A percentile compares a stretch with the other conserved stretches of the same genome.
Conservation (phyloP, 352 stramenopile species). For the Phytophthora cactorum region DNA sequence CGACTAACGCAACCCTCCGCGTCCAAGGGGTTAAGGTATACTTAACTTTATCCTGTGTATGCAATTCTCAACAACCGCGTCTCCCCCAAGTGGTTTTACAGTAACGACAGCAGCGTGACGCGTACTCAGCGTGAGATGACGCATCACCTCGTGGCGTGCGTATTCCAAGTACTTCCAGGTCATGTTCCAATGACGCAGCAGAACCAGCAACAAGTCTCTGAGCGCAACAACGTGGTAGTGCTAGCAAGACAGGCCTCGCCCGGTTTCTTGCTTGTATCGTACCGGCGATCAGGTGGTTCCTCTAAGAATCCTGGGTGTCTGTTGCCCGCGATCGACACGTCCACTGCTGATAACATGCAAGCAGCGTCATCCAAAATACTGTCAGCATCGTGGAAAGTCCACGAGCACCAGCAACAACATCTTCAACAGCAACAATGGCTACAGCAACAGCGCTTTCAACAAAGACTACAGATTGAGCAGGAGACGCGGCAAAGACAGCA, state of each 20-base stretch:
- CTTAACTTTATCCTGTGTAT: background rate
- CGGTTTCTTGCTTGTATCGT: slow-evolving; percentile 22
- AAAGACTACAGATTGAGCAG: background rate
- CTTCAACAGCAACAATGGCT: slow-evolving; percentile 5
- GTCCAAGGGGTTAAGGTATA: no score
- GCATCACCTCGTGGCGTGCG: slow-evolving; percentile 37
- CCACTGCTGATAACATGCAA: background rate
- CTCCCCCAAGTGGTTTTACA: slow-evolving; percentile 43
- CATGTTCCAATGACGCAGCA: background rate
- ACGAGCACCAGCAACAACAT: slow-evolving; percentile 8
- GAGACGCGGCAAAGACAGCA: background rate
- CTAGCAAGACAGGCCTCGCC: slow-evolving; percentile 19
- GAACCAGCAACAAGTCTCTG: no score
- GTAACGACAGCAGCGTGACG: slow-evolving; percentile 41
- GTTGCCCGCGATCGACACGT: slow-evolving; percentile 3
- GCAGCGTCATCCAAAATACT: background rate
- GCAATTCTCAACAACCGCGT: slow-evolving; percentile 39
- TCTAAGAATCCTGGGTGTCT: slow-evolving; percentile 2
- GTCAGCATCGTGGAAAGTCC: slow-evolving; percentile 3
- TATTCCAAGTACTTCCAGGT: slow-evolving; percentile 20
- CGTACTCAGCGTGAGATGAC: slow-evolving; percentile 41
- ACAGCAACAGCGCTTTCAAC: slow-evolving; percentile 6
- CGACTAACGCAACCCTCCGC: no score
- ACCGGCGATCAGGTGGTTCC: slow-evolving; percentile 9
- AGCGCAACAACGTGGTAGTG: slow-evolving; percentile 9